A percentile compares a stretch with the other conserved stretches of the same genome.
phyloP scores from a whole-genome alignment of 768 basidiomycete genomes.

The Pleurotus citrinopileatus region DNA sequence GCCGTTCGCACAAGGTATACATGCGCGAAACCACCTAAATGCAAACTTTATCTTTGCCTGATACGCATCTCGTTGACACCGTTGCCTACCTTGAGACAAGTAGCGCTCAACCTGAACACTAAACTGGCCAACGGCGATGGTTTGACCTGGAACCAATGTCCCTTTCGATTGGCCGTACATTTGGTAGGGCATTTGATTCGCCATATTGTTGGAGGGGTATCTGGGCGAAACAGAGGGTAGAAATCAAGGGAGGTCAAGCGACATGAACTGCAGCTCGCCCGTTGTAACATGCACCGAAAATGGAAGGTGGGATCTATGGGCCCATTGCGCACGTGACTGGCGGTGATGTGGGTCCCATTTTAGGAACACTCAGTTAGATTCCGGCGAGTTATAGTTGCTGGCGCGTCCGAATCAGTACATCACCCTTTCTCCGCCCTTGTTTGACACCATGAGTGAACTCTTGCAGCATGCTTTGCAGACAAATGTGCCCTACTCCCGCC shows the following conservation, averaged over 20 bases:
- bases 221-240: slow-evolving; percentile 9
- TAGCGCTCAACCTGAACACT: slow-evolving; percentile 92
- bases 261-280: slow-evolving; percentile 3
- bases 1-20: slow-evolving; percentile 93
- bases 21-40: slow-evolving; percentile 92
- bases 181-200: slow-evolving; percentile 48
- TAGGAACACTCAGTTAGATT: slow-evolving; percentile 7
- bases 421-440: slow-evolving; percentile 1
- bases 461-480: slow-evolving; percentile 13
- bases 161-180: slow-evolving; percentile 58
- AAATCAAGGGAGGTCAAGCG: slow-evolving; percentile 1
- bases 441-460: slow-evolving; percentile 7
- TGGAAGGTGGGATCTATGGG: neutral
- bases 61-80: slow-evolving; percentile 9
- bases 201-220: slow-evolving; percentile 32
- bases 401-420: neutral
- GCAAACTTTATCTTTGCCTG: slow-evolving; percentile 14
- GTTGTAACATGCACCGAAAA: slow-evolving; percentile 3
- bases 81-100: slow-evolving; percentile 80
- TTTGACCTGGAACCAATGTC: slow-evolving; percentile 77
- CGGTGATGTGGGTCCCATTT: neutral
- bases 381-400: neutral
- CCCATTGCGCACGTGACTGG: neutral
- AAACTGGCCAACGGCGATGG: slow-evolving; percentile 87
- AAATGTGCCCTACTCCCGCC: slow-evolving; percentile 51